Evolutionary conservation across 176 grass and related monocot species (phyloP).

Genomic region (Raddia distichophylla): DNA sequence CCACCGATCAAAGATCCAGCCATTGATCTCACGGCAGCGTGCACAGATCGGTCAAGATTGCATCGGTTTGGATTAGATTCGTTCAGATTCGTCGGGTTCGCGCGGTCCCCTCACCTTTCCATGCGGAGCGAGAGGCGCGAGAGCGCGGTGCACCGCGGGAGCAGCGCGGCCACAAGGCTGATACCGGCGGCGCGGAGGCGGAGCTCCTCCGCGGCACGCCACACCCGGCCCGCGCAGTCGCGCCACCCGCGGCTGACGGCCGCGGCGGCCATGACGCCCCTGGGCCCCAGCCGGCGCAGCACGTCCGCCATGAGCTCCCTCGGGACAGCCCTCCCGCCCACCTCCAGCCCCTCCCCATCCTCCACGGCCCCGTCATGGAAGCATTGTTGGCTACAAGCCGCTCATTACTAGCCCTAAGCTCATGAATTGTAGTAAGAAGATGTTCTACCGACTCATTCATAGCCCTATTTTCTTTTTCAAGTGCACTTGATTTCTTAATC

Average conservation of each 20-base stretch:
- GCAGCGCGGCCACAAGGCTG: constrained; percentile 60
- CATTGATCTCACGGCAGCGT: constrained; percentile 8
- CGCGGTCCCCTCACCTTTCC: constrained; percentile 66
- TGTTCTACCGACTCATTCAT: no score
- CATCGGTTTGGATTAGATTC: neutral
- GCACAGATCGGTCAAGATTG: constrained; percentile 27
- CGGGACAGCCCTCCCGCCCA: constrained; percentile 35
- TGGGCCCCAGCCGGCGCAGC: constrained; percentile 49
- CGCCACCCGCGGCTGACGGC: constrained; percentile 77
- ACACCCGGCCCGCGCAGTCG: constrained; percentile 71
- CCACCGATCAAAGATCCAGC: constrained; percentile 3
- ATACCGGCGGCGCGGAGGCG: constrained; percentile 53
- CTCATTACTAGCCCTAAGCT: no score
- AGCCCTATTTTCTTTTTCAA: no score
- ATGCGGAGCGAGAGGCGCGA: constrained; percentile 60
- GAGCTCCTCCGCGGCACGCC: constrained; percentile 78
- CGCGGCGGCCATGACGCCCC: constrained; percentile 52
- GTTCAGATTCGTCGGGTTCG: neutral
- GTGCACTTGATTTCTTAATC: no score
- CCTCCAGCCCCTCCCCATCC: neutral
- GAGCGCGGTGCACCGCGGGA: constrained; percentile 64
- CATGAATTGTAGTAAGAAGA: no score
- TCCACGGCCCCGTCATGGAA: neutral
- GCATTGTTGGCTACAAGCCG: no score
- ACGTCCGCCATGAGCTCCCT: constrained; percentile 52